A percentile compares a stretch with the other conserved stretches of the same genome.
These are phyloP conservation scores for Iris macrosiphon DNA, from an alignment of 106 monocot genomes.

Conservation along the genomic window DNA sequence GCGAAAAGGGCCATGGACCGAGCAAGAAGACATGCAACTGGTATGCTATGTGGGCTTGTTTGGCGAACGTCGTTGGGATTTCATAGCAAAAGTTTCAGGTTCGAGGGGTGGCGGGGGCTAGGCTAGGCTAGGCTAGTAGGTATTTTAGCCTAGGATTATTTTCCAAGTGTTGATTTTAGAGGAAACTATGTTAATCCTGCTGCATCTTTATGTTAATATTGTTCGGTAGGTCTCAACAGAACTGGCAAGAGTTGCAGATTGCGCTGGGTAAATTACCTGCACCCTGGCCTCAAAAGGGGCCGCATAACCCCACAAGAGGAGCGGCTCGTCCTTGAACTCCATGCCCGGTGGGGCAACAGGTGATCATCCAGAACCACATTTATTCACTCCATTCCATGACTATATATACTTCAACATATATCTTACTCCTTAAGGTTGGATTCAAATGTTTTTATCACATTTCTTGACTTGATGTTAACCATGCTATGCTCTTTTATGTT, in stretches of 20 bases:
- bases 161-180: too few species aligned
- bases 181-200: background rate
- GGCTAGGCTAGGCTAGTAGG: background rate
- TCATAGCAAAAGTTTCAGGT: constrained; percentile 90
- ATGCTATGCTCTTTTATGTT: too few species aligned
- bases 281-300: constrained; percentile 68
- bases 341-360: constrained; percentile 78
- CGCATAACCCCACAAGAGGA: constrained; percentile 76
- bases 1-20: constrained; percentile 77
- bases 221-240: constrained; percentile 56
- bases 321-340: constrained; percentile 56
- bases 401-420: too few species aligned
- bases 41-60: constrained; percentile 63
- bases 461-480: too few species aligned
- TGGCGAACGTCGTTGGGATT: constrained; percentile 93
- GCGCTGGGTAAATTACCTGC: constrained; percentile 56
- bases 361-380: background rate
- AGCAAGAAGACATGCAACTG: constrained; percentile 85
- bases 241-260: constrained; percentile 89
- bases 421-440: too few species aligned
- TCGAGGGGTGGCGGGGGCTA: constrained; percentile 53
- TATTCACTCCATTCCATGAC: too few species aligned
- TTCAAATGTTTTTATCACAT: too few species aligned
- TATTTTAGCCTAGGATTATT: too few species aligned
- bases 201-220: background rate